Evolutionary conservation across 1,139 yeast species (phyloP).

Genomic region (Ogataea hybrid): DNA sequence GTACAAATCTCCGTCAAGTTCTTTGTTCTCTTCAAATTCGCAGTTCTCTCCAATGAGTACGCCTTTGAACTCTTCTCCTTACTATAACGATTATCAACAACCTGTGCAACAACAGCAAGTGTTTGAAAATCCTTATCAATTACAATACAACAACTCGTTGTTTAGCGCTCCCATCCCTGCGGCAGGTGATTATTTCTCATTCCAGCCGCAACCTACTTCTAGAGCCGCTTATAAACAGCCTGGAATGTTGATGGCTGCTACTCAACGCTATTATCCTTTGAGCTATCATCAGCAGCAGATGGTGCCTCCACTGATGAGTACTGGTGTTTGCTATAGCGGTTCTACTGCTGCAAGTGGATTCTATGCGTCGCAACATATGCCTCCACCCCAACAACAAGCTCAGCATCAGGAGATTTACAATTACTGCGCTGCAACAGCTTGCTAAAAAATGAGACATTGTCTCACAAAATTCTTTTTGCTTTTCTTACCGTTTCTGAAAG

Average conservation of each 20-base stretch:
- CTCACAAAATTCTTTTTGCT: not conserved
- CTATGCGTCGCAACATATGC: slow-evolving; percentile 10
- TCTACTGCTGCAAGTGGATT: slow-evolving; percentile 2
- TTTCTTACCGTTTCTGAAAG: slow-evolving; percentile 1
- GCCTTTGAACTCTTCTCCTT: slow-evolving; percentile 24
- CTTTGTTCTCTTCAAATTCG: slow-evolving; percentile 23
- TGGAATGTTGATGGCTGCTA: slow-evolving; percentile 7
- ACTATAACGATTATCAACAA: slow-evolving; percentile 19
- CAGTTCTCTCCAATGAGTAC: slow-evolving; percentile 24
- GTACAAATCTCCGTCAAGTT: slow-evolving; percentile 22
- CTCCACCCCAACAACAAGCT: slow-evolving; percentile 12
- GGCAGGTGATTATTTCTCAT: slow-evolving; percentile 14
- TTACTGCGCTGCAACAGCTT: slow-evolving; percentile 24
- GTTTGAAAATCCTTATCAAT: slow-evolving; percentile 28
- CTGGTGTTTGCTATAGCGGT: slow-evolving; percentile 14
- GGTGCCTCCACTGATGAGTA: slow-evolving; percentile 17
- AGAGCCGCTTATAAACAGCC: slow-evolving; percentile 13
- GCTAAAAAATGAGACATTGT: slow-evolving; percentile 10
- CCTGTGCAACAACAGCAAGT: slow-evolving; percentile 21
- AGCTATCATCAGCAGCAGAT: slow-evolving; percentile 14
- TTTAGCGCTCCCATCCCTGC: slow-evolving; percentile 9
- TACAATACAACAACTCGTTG: slow-evolving; percentile 19
- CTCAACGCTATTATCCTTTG: slow-evolving; percentile 20
- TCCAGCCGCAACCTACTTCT: slow-evolving; percentile 13
- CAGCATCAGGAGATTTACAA: slow-evolving; percentile 13